phyloP scores from a whole-genome alignment of 306 rosid genomes.

The Carpinus fangiana region DNA sequence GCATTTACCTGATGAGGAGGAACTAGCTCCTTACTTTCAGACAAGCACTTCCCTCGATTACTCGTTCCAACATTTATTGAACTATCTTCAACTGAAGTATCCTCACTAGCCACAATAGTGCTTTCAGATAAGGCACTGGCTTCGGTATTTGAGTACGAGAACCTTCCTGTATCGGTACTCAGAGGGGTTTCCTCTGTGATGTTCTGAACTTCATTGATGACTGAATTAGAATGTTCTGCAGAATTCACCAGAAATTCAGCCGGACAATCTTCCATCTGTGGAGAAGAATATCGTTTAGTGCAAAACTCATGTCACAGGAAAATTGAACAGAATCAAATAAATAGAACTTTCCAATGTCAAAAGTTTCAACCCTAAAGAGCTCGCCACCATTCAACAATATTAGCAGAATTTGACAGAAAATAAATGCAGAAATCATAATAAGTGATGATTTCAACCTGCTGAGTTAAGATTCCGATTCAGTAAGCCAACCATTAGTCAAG shows the following conservation, averaged over 20 bases:
- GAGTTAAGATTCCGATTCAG: neutral
- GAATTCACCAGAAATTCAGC: slow-evolving; percentile 47
- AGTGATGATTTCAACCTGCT: neutral
- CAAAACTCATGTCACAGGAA: slow-evolving; percentile 1
- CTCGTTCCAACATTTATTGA: slow-evolving; percentile 44
- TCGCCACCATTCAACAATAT: neutral
- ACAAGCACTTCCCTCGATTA: slow-evolving; percentile 48
- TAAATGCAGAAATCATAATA: neutral
- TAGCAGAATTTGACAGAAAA: neutral
- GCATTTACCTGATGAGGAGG: slow-evolving; percentile 75
- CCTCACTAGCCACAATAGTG: slow-evolving; percentile 23
- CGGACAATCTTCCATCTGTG: slow-evolving; percentile 70
- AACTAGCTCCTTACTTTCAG: slow-evolving; percentile 66
- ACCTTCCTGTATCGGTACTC: slow-evolving; percentile 42
- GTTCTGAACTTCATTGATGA: slow-evolving; percentile 43
- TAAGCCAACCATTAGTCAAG: neutral
- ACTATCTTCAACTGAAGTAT: slow-evolving; percentile 45
- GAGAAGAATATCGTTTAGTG: slow-evolving; percentile 19
- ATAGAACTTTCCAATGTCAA: neutral
- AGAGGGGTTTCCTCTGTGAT: slow-evolving; percentile 38
- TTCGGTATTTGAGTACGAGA: slow-evolving; percentile 41
- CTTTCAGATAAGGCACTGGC: slow-evolving; percentile 38
- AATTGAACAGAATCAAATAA: neutral
- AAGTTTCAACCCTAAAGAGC: neutral
- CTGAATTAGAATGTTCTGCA: slow-evolving; percentile 33